Evolutionary conservation across 179 eudicot species (phyloP), one percentile per base, ranked within the genome.

Genomic region (Carnegiea gigantea): DNA sequence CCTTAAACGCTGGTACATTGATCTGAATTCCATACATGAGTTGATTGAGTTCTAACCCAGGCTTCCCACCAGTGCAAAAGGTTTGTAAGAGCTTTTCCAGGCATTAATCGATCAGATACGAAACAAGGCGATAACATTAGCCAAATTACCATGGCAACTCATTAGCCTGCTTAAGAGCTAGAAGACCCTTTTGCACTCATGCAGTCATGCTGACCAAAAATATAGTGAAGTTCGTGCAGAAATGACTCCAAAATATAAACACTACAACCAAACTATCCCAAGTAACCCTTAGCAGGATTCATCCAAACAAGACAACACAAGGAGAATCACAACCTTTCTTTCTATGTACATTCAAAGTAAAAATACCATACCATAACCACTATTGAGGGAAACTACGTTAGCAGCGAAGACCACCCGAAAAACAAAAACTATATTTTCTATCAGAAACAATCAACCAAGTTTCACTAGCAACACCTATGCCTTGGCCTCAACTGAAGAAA

Each of bases 21-120:
- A 95, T 88, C 89, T 97, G 98, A 59, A 97, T 90, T 88, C 92
- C 93, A 89, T 97, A 97, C 18, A 93, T 89, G 81, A 97, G 97
- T 81, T 95, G n/a, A n/a, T n/a, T n/a, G n/a, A n/a, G n/a, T n/a
- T n/a, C 99, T 80, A 95, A 87, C 88, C 95, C 92, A 15, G 93
- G 99, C 90, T 89, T 97, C 49, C 98, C 98, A 65, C 84, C 89
- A 67, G 98, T 92, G 84, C 99, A 97, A 89, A 93, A 97, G 79
- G 98, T 87, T 78, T 92, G 95, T 82, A 95, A 76, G 53, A 97
- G 89, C 59, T 85, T 81, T 46, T 97, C 99, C 99, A 95, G n/a
- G 89, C 89, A 81, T 92, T 95, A 83, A 95, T 97, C 99, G 95
- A 86, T 77, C 80, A 77, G 28, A 21, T 20, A 44, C 64, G 43